Base-by-base conservation (phyloP, 805 yeast genomes). In the Ogataea methanolica region DNA sequence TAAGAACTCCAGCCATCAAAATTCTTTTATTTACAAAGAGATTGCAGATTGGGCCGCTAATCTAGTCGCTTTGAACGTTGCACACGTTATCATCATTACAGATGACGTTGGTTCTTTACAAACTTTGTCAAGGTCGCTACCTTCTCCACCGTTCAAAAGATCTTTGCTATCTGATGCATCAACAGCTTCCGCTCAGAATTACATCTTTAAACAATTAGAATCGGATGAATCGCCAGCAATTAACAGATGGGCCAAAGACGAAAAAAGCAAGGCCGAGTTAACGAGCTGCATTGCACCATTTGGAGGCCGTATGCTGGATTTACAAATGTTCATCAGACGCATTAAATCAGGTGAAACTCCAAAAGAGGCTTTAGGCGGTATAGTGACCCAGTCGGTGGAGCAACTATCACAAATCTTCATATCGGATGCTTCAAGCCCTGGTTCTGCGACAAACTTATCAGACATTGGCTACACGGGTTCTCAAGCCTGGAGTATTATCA, bases 281-380 rank as follows among this genome's bases (percentile, higher is more conserved):
- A 83, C 79, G 22, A 66, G 69, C 5, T 76, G 83, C 33, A 68
- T 91, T 33, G 79, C 71, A 26, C 95, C 96, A 12, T 68, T 94
- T 26, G 99, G 99, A 19, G 99, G 99, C 37, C 80, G 99, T 52
- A 86, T 92, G 91, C 74, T 90, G 40, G 99, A 94, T 64, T 72
- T 94, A 44, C 97, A 94, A 66, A 84, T 92, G 29, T 90, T 88
- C 67, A 85, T 85, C 1, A 78, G 98, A 61, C 84, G 98, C 44
- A 78, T 94, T 16, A 82, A 82, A 57, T 81, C 92, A 1, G 99
- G 99, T 6, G 99, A 94, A 62, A 62, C 78, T 7, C 95, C 96
- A 2, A 58, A 68, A 9, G 85, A 77, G 44, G 97, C 98, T 0
- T 68, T 89, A 39, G 67, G 75, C 2, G 91, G 88, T 54, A 87